phyloP scores from a whole-genome alignment of 176 grass and related monocot species.

The Thalia dealbata region DNA sequence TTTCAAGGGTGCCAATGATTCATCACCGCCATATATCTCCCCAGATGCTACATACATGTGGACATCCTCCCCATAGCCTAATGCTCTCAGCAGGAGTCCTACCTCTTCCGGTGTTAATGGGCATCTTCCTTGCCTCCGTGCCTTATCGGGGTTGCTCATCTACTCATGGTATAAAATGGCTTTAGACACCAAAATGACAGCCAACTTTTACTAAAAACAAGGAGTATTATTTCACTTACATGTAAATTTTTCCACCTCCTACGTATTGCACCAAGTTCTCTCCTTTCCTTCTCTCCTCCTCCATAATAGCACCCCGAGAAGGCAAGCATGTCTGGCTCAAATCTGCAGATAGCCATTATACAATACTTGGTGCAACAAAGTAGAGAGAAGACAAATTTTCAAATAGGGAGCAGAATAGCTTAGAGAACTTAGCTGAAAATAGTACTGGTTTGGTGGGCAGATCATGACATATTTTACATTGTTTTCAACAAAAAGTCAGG shows the following conservation, averaged over 20 bases:
- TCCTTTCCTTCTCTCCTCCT: conserved; percentile 13
- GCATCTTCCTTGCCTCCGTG: conserved; percentile 42
- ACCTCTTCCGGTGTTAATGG: conserved; percentile 85
- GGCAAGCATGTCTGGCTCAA: conserved; percentile 17
- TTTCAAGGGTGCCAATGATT: conserved; percentile 58
- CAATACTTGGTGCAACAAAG: neutral
- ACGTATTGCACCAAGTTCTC: conserved; percentile 18
- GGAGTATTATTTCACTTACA: conserved; percentile 5
- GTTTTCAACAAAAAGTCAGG: neutral
- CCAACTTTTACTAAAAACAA: too few species aligned
- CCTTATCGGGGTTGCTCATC: conserved; percentile 16
- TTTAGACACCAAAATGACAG: neutral
- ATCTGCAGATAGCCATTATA: neutral
- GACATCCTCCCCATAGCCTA: conserved; percentile 52
- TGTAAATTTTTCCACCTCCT: conserved; percentile 20
- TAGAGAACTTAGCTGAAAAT: neutral
- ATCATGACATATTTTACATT: neutral
- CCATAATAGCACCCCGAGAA: conserved; percentile 17
- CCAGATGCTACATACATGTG: conserved; percentile 90
- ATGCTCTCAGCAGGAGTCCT: conserved; percentile 63
- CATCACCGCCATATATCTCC: conserved; percentile 78
- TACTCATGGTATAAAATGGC: neutral
- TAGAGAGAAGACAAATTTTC: neutral
- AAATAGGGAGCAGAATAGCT: neutral
- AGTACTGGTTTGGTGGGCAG: neutral